Percentiles rank a stretch among this genome's conserved stretches.
Conservation (phyloP, 768 basidiomycete genomes). For the Boletus huronensis region DNA sequence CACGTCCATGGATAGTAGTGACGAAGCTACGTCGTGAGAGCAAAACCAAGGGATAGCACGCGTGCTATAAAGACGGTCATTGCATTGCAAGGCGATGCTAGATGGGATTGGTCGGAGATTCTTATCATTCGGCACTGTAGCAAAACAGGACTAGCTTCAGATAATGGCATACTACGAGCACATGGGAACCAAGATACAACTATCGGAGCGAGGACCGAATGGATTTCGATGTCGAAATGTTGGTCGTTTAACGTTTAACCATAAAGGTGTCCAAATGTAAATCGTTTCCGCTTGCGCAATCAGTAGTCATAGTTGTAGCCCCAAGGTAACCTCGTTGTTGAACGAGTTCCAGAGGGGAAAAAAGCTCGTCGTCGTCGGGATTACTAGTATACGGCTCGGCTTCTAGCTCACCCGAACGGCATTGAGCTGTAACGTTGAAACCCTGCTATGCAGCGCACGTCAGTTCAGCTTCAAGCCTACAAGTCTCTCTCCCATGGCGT, state of each 20-base stretch:
- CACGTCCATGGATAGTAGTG: constrained; percentile 32
- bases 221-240: background rate
- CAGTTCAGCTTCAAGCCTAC: background rate
- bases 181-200: too few relatives aligned
- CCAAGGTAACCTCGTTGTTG: constrained; percentile 15
- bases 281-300: background rate
- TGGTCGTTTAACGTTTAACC: constrained; percentile 14
- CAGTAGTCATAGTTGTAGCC: constrained; percentile 12
- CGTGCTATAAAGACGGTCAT: background rate
- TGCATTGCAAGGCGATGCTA: background rate
- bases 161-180: too few relatives aligned
- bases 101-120: too few relatives aligned
- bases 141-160: too few relatives aligned
- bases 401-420: constrained; percentile 21
- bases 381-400: constrained; percentile 25
- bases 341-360: constrained; percentile 18
- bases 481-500: constrained; percentile 35
- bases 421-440: constrained; percentile 37
- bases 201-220: too few relatives aligned
- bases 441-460: constrained; percentile 29
- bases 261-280: background rate
- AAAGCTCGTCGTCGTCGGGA: constrained; percentile 21
- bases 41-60: background rate
- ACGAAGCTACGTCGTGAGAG: background rate
- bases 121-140: too few relatives aligned